Evolutionary conservation across 2,329 filamentous ascomycete species (phyloP).

Genomic region (Aspergillus ochraceoroseus): DNA sequence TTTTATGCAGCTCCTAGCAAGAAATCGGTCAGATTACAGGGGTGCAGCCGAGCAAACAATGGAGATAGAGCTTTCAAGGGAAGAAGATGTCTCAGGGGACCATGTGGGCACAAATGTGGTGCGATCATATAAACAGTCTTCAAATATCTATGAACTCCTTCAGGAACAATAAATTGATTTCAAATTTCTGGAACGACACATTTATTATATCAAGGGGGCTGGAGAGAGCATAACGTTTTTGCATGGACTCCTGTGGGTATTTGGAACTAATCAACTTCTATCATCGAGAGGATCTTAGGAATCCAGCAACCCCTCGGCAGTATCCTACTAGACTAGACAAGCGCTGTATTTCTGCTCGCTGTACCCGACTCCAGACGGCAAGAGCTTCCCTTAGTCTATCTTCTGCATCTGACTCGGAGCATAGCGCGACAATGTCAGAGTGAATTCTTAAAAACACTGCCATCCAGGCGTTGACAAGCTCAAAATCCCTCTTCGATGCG

Average conservation of each 20-base stretch:
- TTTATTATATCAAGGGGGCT: no score
- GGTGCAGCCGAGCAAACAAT: not conserved
- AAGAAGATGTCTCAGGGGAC: no score
- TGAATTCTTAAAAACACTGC: constrained; percentile 83
- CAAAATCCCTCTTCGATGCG: constrained; percentile 70
- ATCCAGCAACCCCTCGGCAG: constrained; percentile 78
- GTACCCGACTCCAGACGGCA: constrained; percentile 64
- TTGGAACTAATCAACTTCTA: no score
- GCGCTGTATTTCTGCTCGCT: constrained; percentile 65
- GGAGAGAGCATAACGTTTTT: no score
- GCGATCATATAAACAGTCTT: not conserved
- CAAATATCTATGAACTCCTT: constrained; percentile 17
- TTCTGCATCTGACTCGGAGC: constrained; percentile 46
- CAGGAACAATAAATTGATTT: constrained; percentile 4
- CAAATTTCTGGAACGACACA: no score
- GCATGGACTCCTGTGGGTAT: no score
- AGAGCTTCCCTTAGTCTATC: constrained; percentile 55
- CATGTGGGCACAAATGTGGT: no score
- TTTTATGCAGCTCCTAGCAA: constrained; percentile 2
- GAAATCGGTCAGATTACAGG: not conserved
- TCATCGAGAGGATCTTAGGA: constrained; percentile 59
- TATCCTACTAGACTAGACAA: constrained; percentile 77
- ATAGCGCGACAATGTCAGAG: constrained; percentile 52
- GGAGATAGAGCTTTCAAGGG: no score
- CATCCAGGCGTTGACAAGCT: constrained; percentile 97